Percentiles rank a stretch among this genome's conserved stretches.
Evolutionary conservation across 1,284 basidiomycete genomes (phyloP).

Genomic region (Melampsora medusae): DNA sequence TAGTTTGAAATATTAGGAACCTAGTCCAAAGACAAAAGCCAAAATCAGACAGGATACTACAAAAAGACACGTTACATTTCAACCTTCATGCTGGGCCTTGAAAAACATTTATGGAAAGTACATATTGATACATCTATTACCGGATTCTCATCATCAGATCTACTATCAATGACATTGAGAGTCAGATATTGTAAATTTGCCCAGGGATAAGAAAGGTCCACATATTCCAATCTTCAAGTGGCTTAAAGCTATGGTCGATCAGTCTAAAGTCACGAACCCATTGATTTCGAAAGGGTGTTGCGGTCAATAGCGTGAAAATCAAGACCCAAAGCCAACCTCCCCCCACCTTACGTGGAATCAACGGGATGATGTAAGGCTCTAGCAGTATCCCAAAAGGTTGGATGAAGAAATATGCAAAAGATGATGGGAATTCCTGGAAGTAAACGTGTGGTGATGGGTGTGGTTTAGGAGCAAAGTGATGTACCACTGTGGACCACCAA

Average conservation of each 20-base stretch:
- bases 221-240: conserved; percentile 12
- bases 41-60: too few relatives aligned
- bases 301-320: conserved; percentile 12
- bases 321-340: conserved; percentile 33
- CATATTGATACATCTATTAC: too few relatives aligned
- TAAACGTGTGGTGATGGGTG: background rate
- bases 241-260: background rate
- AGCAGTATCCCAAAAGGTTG: conserved; percentile 35
- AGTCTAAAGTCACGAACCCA: conserved; percentile 2
- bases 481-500: background rate
- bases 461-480: background rate
- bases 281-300: conserved; percentile 15
- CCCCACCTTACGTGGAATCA: conserved; percentile 14
- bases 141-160: too few relatives aligned
- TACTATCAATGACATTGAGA: too few relatives aligned
- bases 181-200: background rate
- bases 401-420: conserved; percentile 24
- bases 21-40: too few relatives aligned
- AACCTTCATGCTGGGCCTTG: too few relatives aligned
- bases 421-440: conserved; percentile 9
- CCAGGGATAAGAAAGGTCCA: conserved; percentile 24
- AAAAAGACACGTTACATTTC: too few relatives aligned
- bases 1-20: too few relatives aligned
- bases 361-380: conserved; percentile 29
- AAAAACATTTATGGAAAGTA: too few relatives aligned